These are phyloP conservation scores for Termitomyces sp. DNA, from an alignment of 768 basidiomycete genomes.

Conservation along the genomic window DNA sequence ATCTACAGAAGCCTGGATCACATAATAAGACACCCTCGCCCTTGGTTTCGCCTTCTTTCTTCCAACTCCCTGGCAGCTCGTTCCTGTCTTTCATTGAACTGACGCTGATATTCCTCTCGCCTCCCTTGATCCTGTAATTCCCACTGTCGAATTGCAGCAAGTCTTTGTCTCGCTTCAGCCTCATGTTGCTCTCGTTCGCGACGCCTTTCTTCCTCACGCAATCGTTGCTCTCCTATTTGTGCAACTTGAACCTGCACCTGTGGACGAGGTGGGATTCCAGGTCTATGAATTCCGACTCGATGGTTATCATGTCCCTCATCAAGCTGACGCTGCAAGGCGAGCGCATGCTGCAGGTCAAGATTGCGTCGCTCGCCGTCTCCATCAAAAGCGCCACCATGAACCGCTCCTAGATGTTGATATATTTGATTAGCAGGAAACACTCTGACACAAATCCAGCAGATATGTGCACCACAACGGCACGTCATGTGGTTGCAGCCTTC, in stretches of 20 bases:
- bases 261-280: not conserved
- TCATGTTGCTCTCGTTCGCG: not conserved
- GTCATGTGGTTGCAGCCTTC: conserved; percentile 55
- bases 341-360: conserved; percentile 4
- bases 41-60: not conserved
- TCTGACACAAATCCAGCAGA: conserved; percentile 53
- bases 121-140: not conserved
- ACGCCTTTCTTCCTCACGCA: not conserved
- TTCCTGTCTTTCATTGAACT: conserved; percentile 1
- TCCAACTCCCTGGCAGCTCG: not conserved
- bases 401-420: conserved; percentile 8
- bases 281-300: too few relatives aligned
- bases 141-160: not conserved
- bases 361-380: conserved; percentile 8
- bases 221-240: not conserved
- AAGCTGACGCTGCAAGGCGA: conserved; percentile 5
- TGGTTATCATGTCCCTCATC: not conserved
- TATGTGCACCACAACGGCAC: conserved; percentile 48
- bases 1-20: too few relatives aligned
- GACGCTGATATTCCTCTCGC: conserved; percentile 4
- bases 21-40: not conserved
- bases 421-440: conserved; percentile 26
- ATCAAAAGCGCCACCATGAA: conserved; percentile 15
- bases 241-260: not conserved
- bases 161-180: not conserved